Percentiles rank a stretch among this genome's conserved stretches.
phyloP scores from a whole-genome alignment of 2,329 filamentous ascomycete genomes.

The Pezizomycotina sp. region DNA sequence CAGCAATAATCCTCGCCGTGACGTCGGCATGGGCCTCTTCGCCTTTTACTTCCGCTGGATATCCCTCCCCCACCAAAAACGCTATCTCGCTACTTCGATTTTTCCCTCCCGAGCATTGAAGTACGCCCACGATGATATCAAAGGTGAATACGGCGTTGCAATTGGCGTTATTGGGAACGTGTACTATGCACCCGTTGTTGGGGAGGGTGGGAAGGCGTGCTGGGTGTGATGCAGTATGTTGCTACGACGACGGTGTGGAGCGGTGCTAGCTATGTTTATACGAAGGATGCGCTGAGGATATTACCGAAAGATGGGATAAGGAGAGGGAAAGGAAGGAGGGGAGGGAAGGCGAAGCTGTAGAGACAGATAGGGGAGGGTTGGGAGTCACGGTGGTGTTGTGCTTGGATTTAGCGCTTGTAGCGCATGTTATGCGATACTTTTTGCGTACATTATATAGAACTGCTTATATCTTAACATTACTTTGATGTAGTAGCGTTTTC shows the following conservation, averaged over 20 bases:
- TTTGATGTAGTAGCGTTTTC: too few relatives aligned
- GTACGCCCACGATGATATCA: slow-evolving; percentile 70
- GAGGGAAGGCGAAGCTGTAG: too few relatives aligned
- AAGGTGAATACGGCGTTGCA: slow-evolving; percentile 84
- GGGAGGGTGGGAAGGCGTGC: slow-evolving; percentile 33
- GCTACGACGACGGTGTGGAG: slow-evolving; percentile 74
- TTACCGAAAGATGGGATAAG: slow-evolving; percentile 32
- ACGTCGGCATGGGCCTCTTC: slow-evolving; percentile 63
- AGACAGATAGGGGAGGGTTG: too few relatives aligned
- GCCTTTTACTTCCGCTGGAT: slow-evolving; percentile 96
- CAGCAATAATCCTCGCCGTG: slow-evolving; percentile 74
- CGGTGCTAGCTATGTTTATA: slow-evolving; percentile 78
- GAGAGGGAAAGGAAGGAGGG: too few relatives aligned
- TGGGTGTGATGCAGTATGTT: slow-evolving; percentile 49
- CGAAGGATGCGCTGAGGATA: slow-evolving; percentile 83
- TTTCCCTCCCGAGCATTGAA: slow-evolving; percentile 73
- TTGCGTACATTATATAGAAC: too few relatives aligned
- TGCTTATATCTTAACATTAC: too few relatives aligned
- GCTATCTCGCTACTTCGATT: slow-evolving; percentile 88
- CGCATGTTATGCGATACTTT: too few relatives aligned
- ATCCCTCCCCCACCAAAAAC: slow-evolving; percentile 88
- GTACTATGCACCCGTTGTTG: slow-evolving; percentile 58
- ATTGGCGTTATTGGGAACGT: slow-evolving; percentile 66
- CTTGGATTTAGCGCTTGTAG: too few relatives aligned
- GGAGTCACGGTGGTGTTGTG: too few relatives aligned